Conservation (phyloP, 352 stramenopile genomes). For the Phytophthora ohioensis region DNA sequence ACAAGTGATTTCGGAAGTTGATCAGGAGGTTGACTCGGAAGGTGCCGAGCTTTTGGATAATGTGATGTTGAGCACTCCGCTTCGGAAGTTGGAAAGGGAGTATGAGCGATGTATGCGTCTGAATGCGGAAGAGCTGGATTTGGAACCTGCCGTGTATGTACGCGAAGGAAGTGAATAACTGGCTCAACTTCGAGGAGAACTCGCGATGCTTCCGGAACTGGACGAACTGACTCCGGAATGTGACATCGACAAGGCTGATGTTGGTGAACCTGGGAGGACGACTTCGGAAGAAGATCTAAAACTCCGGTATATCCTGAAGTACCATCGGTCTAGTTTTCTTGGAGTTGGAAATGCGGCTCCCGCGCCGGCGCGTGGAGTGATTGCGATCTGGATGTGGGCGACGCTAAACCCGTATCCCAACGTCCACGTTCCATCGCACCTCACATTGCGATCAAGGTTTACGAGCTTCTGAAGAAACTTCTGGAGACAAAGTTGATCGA, state of each 20-base stretch:
- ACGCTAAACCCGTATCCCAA: constrained; percentile 6
- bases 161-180: constrained; percentile 11
- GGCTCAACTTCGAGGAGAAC: neutral
- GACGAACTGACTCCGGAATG: constrained; percentile 2
- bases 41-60: no score
- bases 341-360: no score
- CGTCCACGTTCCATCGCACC: neutral
- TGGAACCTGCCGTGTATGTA: constrained; percentile 8
- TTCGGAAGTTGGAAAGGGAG: no score
- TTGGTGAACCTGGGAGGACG: neutral
- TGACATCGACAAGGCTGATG: neutral
- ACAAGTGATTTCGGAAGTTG: no score
- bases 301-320: neutral
- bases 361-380: neutral
- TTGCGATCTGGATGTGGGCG: constrained; percentile 7
- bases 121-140: neutral
- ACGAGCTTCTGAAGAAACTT: neutral
- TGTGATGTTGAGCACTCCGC: no score
- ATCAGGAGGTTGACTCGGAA: no score
- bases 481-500: constrained; percentile 3
- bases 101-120: no score
- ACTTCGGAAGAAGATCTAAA: neutral
- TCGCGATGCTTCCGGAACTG: neutral
- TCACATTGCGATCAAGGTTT: neutral
- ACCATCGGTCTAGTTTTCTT: no score